Evolutionary conservation across 2,329 filamentous ascomycete genomes (phyloP).

Genomic region (Neofusicoccum sp.): DNA sequence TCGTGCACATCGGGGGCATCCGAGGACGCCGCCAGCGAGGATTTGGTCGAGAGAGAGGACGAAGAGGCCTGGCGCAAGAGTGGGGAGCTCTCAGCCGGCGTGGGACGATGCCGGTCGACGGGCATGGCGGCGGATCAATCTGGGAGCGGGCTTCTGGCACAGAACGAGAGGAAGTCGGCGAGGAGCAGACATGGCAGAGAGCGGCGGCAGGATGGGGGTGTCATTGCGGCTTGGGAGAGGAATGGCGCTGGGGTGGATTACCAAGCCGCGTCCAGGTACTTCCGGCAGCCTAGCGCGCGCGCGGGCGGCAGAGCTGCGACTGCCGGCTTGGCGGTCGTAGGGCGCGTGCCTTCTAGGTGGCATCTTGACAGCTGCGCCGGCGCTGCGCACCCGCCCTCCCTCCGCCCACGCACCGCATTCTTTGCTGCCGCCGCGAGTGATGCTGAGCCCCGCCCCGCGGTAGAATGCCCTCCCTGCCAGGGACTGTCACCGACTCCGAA

Average conservation of each 20-base stretch:
- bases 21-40: neutral
- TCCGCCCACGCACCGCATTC: neutral
- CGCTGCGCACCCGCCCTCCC: neutral
- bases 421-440: conserved; percentile 8
- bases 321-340: neutral
- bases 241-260: conserved; percentile 3
- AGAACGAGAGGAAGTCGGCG: neutral
- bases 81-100: conserved; percentile 9
- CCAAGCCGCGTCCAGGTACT: neutral
- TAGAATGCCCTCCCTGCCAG: conserved; percentile 1
- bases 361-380: conserved; percentile 12
- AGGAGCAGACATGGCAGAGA: neutral
- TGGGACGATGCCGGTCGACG: neutral
- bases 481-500: neutral
- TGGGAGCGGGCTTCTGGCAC: neutral
- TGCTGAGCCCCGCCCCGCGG: neutral
- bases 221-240: conserved; percentile 1
- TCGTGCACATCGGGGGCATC: neutral
- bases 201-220: neutral
- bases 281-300: neutral
- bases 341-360: neutral
- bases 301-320: neutral
- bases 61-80: neutral
- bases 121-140: neutral
- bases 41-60: conserved; percentile 1